Conservation (phyloP, 768 basidiomycete species). For the Amanita pallidorosea region DNA sequence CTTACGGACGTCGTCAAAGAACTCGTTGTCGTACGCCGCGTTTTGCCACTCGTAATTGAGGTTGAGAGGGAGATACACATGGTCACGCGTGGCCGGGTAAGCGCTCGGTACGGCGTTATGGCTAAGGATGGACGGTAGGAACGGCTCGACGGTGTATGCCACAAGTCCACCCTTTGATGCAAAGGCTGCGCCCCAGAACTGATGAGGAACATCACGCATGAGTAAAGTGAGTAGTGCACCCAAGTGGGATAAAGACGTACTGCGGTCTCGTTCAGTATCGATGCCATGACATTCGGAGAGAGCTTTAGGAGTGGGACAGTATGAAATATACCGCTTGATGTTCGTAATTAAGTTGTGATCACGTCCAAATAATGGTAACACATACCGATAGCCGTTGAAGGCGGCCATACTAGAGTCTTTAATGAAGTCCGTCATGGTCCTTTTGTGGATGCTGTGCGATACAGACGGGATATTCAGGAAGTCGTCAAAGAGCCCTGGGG, state of each 20-base stretch:
- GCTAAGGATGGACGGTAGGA: slow-evolving; percentile 28
- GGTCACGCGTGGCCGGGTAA: slow-evolving; percentile 26
- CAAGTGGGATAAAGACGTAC: slow-evolving; percentile 12
- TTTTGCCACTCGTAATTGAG: slow-evolving; percentile 15
- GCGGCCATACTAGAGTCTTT: slow-evolving; percentile 16
- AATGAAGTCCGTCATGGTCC: slow-evolving; percentile 23
- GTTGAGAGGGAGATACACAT: slow-evolving; percentile 17
- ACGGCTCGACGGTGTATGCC: slow-evolving; percentile 32
- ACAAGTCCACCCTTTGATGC: slow-evolving; percentile 9
- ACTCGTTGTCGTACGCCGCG: slow-evolving; percentile 11
- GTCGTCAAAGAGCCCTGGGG: slow-evolving; percentile 33
- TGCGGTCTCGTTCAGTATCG: slow-evolving; percentile 25
- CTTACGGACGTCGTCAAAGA: slow-evolving; percentile 23
- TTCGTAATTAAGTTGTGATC: background rate
- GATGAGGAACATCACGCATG: background rate
- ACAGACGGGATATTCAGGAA: slow-evolving; percentile 31
- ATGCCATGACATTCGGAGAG: slow-evolving; percentile 18
- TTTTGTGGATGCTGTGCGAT: slow-evolving; percentile 20
- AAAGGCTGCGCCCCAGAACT: background rate
- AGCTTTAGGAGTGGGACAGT: slow-evolving; percentile 23
- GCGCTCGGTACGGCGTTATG: slow-evolving; percentile 28
- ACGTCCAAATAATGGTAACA: background rate
- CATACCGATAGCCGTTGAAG: slow-evolving; percentile 9
- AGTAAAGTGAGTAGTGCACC: background rate
- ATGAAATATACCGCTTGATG: slow-evolving; percentile 17